A percentile compares a stretch with the other conserved stretches of the same genome.
These are phyloP conservation scores for Xylaria sp. DNA, from an alignment of 2,329 filamentous ascomycete species.

Conservation along the genomic window DNA sequence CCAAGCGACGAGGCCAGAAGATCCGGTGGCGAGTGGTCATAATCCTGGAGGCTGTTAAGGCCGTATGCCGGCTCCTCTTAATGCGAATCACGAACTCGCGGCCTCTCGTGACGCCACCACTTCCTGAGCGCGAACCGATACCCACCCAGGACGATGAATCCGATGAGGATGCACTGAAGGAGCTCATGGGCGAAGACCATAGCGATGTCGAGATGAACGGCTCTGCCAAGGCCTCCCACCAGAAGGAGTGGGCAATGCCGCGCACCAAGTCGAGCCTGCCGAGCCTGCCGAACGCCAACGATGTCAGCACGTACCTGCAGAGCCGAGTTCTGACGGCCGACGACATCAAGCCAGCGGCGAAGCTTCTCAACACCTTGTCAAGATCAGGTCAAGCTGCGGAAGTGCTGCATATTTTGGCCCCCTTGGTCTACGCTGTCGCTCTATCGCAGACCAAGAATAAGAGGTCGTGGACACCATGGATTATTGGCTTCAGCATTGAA, in stretches of 20 bases:
- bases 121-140: conserved; percentile 80
- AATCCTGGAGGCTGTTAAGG: conserved; percentile 79
- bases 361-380: conserved; percentile 76
- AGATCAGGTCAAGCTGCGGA: conserved; percentile 74
- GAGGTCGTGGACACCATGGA: conserved; percentile 86
- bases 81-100: conserved; percentile 77
- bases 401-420: conserved; percentile 84
- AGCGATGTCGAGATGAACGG: conserved; percentile 38
- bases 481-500: conserved; percentile 79
- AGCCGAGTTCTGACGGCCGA: conserved; percentile 89
- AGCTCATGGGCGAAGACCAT: conserved; percentile 35
- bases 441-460: conserved; percentile 69
- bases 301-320: conserved; percentile 82
- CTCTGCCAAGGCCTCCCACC: conserved; percentile 46
- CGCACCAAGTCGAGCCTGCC: conserved; percentile 83
- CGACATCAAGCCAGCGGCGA: conserved; percentile 88
- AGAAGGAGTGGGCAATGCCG: conserved; percentile 83
- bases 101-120: conserved; percentile 72
- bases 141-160: conserved; percentile 50
- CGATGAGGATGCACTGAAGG: conserved; percentile 39
- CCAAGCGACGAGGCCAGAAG: conserved; percentile 77
- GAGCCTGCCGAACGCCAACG: conserved; percentile 70
- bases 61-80: conserved; percentile 73
- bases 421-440: conserved; percentile 78
- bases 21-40: conserved; percentile 83